phyloP scores from a whole-genome alignment of 2,329 filamentous ascomycete genomes.

The Amesomyces nigricolor region DNA sequence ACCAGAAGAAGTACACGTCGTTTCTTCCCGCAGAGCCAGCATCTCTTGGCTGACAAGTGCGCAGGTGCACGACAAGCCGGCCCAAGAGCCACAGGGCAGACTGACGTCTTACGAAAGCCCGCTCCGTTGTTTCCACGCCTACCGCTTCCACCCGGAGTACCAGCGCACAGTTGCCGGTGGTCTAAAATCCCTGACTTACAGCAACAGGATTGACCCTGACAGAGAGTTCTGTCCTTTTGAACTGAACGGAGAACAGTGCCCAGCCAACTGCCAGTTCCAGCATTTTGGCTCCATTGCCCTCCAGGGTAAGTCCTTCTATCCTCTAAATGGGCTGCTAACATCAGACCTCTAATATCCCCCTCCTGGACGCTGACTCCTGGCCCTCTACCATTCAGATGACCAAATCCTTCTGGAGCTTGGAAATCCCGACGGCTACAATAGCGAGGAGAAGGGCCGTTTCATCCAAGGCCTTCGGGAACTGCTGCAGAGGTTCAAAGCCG shows the following conservation, averaged over 20 bases:
- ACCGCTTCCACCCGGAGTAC: constrained; percentile 81
- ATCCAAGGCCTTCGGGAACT: constrained; percentile 57
- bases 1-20: constrained; percentile 45
- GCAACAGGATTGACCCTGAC: constrained; percentile 76
- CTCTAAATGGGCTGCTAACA: constrained; percentile 27
- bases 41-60: constrained; percentile 22
- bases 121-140: constrained; percentile 75
- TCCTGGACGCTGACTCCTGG: constrained; percentile 46
- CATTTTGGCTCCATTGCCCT: constrained; percentile 72
- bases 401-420: constrained; percentile 68
- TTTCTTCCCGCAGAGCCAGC: constrained; percentile 23
- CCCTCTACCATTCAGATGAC: constrained; percentile 52
- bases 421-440: constrained; percentile 57
- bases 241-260: constrained; percentile 61
- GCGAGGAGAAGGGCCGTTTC: constrained; percentile 56
- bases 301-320: constrained; percentile 59
- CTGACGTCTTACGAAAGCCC: constrained; percentile 71
- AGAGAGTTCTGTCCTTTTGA: constrained; percentile 73
- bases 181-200: constrained; percentile 86
- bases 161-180: constrained; percentile 64
- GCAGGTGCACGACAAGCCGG: constrained; percentile 18
- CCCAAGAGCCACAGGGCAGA: constrained; percentile 11
- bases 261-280: constrained; percentile 63
- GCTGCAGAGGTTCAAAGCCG: constrained; percentile 53
- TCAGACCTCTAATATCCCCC: constrained; percentile 30